phyloP scores from a whole-genome alignment of 1,284 basidiomycete genomes.

The Ceratobasidium sp. region DNA sequence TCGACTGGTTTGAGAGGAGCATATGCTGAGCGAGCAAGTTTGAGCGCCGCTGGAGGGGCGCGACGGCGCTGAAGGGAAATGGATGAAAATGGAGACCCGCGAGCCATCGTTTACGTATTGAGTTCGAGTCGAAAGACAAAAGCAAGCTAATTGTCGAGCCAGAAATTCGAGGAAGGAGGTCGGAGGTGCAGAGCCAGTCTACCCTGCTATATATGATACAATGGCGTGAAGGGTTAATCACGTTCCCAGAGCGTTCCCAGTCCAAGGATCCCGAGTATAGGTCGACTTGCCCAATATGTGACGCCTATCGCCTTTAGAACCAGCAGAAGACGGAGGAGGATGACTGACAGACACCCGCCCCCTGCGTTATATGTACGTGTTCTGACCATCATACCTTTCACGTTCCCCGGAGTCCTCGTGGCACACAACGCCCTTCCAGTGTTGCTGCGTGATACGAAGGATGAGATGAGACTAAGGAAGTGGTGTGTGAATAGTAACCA shows the following conservation, averaged over 20 bases:
- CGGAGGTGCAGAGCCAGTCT: no score
- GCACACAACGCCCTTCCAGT: constrained; percentile 15
- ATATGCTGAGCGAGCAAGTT: constrained; percentile 21
- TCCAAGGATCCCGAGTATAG: no score
- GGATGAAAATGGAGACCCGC: constrained; percentile 13
- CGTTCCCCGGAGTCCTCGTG: not conserved
- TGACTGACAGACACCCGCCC: not conserved
- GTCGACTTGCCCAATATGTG: not conserved
- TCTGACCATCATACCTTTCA: constrained; percentile 18
- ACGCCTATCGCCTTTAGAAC: constrained; percentile 7
- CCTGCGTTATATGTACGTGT: constrained; percentile 5
- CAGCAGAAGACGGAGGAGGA: constrained; percentile 31
- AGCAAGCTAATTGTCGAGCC: no score
- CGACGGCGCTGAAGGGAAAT: constrained; percentile 27
- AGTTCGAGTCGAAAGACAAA: not conserved
- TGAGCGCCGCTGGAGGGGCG: constrained; percentile 22
- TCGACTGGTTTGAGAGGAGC: not conserved
- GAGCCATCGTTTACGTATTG: constrained; percentile 10
- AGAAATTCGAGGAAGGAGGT: no score
- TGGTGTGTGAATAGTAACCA: constrained; percentile 18
- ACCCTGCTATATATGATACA: no score
- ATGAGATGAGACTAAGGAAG: constrained; percentile 31
- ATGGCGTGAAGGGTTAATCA: no score
- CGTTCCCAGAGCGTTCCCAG: no score
- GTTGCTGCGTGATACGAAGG: constrained; percentile 1